These are phyloP conservation scores for Lachnellula subtilissima DNA, from an alignment of 2,329 filamentous ascomycete species.

Conservation along the genomic window DNA sequence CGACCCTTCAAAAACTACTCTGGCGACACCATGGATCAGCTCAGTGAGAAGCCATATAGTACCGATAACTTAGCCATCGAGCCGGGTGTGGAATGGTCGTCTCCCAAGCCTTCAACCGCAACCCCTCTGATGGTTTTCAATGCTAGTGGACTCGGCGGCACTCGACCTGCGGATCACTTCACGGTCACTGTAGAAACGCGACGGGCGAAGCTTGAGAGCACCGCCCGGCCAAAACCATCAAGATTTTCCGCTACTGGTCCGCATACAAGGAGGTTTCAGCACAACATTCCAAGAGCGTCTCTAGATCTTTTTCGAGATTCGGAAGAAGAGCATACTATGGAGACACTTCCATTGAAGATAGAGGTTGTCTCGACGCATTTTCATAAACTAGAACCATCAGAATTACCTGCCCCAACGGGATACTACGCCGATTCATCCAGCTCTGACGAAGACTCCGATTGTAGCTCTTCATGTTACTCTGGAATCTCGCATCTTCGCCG, in stretches of 20 bases:
- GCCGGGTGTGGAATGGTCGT: constrained; percentile 33
- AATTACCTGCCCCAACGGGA: constrained; percentile 18
- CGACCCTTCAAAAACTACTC: constrained; percentile 45
- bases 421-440: constrained; percentile 13
- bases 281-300: constrained; percentile 16
- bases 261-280: constrained; percentile 11
- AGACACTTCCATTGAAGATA: constrained; percentile 12
- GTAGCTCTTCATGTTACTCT: constrained; percentile 1
- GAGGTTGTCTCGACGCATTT: constrained; percentile 16
- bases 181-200: constrained; percentile 44
- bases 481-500: background rate
- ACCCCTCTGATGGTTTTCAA: constrained; percentile 39
- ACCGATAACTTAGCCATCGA: constrained; percentile 22
- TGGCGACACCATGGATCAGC: constrained; percentile 14
- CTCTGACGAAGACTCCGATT: constrained; percentile 13
- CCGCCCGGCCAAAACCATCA: constrained; percentile 5
- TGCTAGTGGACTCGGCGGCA: constrained; percentile 54
- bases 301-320: constrained; percentile 13
- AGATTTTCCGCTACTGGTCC: constrained; percentile 11
- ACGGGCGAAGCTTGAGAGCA: constrained; percentile 13
- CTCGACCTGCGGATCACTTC: constrained; percentile 61
- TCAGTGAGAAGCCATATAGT: constrained; percentile 15
- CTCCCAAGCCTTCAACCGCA: constrained; percentile 5
- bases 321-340: background rate
- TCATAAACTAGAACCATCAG: constrained; percentile 14